Base-by-base conservation (phyloP, 306 rosid genomes). In the Quercus parvula region DNA sequence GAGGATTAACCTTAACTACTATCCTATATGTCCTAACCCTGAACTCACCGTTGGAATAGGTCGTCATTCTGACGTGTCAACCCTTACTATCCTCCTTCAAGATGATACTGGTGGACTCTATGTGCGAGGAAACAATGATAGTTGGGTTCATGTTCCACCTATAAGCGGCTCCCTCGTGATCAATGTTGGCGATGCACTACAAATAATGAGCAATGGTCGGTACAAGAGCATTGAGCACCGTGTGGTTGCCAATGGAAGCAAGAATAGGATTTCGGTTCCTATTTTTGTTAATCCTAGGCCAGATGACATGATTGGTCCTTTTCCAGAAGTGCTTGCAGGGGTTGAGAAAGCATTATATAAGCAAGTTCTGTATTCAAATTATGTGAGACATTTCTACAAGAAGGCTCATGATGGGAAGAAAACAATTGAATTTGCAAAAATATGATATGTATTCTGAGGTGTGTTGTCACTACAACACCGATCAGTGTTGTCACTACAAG, bases 161-260 rank as follows among this genome's bases (percentile, higher is more conserved):
- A 11, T 89, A 14, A 11, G 77, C 0, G 88, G 89, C 1, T 82
- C 93, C 13, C 44, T 91, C 3, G 96, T 91, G 52, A 87, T 91
- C 81, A 87, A 91, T 77, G 56, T 91, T 13, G 92, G 92, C 3
- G 93, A 90, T 77, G 88, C 91, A 3, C 35, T 90, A 4, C 89
- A 90, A 67, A 84, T 91, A 35, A 79, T 89, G 88, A 91, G 93
- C 85, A 91, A 91, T 33, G 93, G 96, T 0, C 5, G 85, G 51
- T 89, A 89, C 88, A 86, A 80, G 77, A 91, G 96, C 61, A 61
- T 81, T n/a, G 90, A 91, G 87, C 96, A 91, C 1, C 59, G 89
- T 30, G 93, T 89, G 38, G 70, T 71, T 4, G 88, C 44, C 8
- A 35, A 0, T 6, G 44, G 44, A 6, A 35, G 44, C 44, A 35